These are phyloP conservation scores for Wickerhamomyces mucosus DNA, from an alignment of 805 yeast species.

Conservation along the genomic window DNA sequence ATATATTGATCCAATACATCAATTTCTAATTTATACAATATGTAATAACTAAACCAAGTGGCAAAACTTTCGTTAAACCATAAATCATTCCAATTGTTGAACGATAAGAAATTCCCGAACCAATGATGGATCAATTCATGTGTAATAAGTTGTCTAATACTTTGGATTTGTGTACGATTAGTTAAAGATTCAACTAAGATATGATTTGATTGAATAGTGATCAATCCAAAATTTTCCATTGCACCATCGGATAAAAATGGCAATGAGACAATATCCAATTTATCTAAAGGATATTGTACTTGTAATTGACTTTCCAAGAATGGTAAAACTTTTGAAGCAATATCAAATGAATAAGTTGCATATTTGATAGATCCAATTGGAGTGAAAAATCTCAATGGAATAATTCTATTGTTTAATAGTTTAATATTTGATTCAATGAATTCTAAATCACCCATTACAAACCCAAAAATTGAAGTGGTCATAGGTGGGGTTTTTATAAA, in stretches of 20 bases:
- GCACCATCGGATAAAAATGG: conserved; percentile 73
- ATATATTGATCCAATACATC: conserved; percentile 18
- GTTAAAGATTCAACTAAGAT: conserved; percentile 28
- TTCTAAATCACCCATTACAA: conserved; percentile 61
- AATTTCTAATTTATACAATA: conserved; percentile 25
- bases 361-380: conserved; percentile 39
- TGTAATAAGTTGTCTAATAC: conserved; percentile 45
- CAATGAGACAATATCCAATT: conserved; percentile 57
- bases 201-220: conserved; percentile 49
- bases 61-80: conserved; percentile 80
- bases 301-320: conserved; percentile 35
- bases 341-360: conserved; percentile 41
- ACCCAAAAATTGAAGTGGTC: conserved; percentile 56
- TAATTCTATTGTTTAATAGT: conserved; percentile 15
- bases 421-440: conserved; percentile 29
- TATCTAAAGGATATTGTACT: conserved; percentile 43
- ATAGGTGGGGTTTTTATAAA: conserved; percentile 51
- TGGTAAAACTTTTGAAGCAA: conserved; percentile 39
- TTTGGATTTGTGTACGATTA: conserved; percentile 18
- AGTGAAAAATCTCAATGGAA: conserved; percentile 47
- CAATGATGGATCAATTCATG: conserved; percentile 78
- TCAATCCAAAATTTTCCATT: conserved; percentile 71
- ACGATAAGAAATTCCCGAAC: conserved; percentile 62
- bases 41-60: conserved; percentile 53
- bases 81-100: conserved; percentile 56